Evolutionary conservation across 1,284 basidiomycete species (phyloP).

Genomic region (Exsudoporus floridanus): DNA sequence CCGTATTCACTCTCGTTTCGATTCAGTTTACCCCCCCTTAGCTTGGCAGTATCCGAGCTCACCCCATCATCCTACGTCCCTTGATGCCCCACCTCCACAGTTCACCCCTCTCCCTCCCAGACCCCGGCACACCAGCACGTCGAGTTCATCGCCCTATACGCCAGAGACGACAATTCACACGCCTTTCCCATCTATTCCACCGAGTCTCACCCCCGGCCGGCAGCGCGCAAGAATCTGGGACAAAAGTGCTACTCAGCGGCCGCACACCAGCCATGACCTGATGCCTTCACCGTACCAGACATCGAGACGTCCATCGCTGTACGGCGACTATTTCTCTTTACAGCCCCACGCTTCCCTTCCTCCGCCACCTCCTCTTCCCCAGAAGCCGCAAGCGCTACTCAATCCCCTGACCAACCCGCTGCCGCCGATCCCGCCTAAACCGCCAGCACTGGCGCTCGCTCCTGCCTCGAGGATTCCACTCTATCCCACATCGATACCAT

Average conservation of each 20-base stretch:
- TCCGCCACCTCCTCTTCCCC: slow-evolving; percentile 37
- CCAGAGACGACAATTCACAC: slow-evolving; percentile 1
- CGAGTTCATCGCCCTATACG: slow-evolving; percentile 6
- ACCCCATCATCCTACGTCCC: slow-evolving; percentile 25
- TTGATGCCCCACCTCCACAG: slow-evolving; percentile 21
- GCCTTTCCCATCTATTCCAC: slow-evolving; percentile 20
- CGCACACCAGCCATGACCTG: slow-evolving; percentile 14
- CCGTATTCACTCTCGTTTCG: neutral
- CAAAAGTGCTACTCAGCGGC: slow-evolving; percentile 9
- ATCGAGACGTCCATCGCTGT: slow-evolving; percentile 24
- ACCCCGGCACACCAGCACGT: slow-evolving; percentile 23
- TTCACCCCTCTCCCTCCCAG: slow-evolving; percentile 14
- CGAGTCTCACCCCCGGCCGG: slow-evolving; percentile 28
- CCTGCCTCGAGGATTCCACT: slow-evolving; percentile 29
- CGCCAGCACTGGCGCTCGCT: slow-evolving; percentile 16
- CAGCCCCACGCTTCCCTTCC: slow-evolving; percentile 18
- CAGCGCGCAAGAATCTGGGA: slow-evolving; percentile 30
- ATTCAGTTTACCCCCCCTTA: slow-evolving; percentile 10
- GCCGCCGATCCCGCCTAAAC: slow-evolving; percentile 37
- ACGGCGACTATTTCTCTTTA: slow-evolving; percentile 32
- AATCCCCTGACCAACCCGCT: slow-evolving; percentile 20
- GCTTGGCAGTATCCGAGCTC: slow-evolving; percentile 23
- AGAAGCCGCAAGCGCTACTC: slow-evolving; percentile 31
- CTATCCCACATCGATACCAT: slow-evolving; percentile 35
- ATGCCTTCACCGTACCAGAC: slow-evolving; percentile 7